Evolutionary conservation across 768 basidiomycete species (phyloP), one percentile per base, ranked within the genome.

Genomic region (Mycena belliarum): DNA sequence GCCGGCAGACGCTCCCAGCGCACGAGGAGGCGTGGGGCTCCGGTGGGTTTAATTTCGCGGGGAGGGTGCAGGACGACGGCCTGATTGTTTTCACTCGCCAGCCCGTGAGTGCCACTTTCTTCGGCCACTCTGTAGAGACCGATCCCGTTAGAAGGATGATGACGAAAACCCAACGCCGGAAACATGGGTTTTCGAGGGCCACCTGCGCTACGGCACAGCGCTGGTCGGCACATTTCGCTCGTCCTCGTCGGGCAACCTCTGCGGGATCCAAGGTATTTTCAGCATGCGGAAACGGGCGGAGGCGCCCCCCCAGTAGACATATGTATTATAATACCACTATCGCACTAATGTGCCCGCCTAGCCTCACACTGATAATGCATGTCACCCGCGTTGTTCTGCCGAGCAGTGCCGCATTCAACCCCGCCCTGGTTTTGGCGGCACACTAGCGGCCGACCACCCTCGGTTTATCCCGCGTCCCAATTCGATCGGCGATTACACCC

Each of bases 21-120:
- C 81, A 84, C 52, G 83, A 84, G 57, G 73, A 75, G 37, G 84
- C 85, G 9, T 91, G 89, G 87, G 86, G 84, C 3, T 28, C 49
- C 5, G 46, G 48, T 6, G 81, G 82, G 12, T 89, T 82, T 69
- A 78, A 69, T 55, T 83, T 86, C 65, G 73, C 75, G 12, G 89
- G 89, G 47, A 74, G 81, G 24, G 76, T 89, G 43, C 74, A 80
- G 32, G 73, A 74, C 37, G 83, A 88, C 66, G 89, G 88, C 18
- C 69, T 76, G 63, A 79, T 91, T 59, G 74, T 76, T 46, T 73
- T 90, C 68, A 81, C 79, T 68, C 79, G 88, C 67, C 78, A 83
- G 71, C 81, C 85, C 63, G 86, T 88, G 64, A 59, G 82, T 72
- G 21, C 59, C 50, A 32, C 51, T 55, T 61, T 64, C 54, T 49